These are phyloP conservation scores for Sugiyamaella japonica DNA, from an alignment of 1,139 yeast species.

Conservation along the genomic window DNA sequence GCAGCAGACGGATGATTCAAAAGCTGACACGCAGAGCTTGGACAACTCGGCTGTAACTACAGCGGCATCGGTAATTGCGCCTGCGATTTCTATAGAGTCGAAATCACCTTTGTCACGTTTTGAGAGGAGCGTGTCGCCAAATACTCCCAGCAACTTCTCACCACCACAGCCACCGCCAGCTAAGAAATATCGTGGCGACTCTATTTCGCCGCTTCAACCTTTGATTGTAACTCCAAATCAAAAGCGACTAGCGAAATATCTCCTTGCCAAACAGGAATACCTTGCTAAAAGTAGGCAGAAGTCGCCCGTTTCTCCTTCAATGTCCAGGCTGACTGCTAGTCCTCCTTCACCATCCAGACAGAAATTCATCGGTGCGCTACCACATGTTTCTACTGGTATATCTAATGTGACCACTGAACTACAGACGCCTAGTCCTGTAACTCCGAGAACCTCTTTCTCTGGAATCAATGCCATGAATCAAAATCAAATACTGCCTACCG, in stretches of 20 bases:
- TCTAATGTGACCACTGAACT: not conserved
- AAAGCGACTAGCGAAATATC: slow-evolving; percentile 16
- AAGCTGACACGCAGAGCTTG: not conserved
- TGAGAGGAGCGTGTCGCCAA: slow-evolving; percentile 7
- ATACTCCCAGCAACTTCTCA: slow-evolving; percentile 2
- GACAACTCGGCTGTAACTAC: not conserved
- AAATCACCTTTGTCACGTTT: not conserved
- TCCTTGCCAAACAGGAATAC: slow-evolving; percentile 19
- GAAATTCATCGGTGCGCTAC: slow-evolving; percentile 3
- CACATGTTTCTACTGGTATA: slow-evolving; percentile 7
- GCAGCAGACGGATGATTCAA: not conserved
- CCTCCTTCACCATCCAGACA: slow-evolving; percentile 13
- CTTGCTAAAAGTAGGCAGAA: slow-evolving; percentile 10
- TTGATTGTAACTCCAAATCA: slow-evolving; percentile 16
- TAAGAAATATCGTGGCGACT: slow-evolving; percentile 19
- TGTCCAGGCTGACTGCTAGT: slow-evolving; percentile 4
- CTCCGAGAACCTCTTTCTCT: slow-evolving; percentile 4
- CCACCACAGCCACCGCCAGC: slow-evolving; percentile 20
- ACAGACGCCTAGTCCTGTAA: slow-evolving; percentile 10
- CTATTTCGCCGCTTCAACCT: not conserved
- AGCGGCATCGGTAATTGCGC: not conserved
- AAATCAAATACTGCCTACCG: not conserved
- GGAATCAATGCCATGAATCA: not conserved
- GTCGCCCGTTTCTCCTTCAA: slow-evolving; percentile 11
- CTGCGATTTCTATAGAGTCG: not conserved